Conservation (phyloP, 306 rosid species). For the Alnus glutinosa region DNA sequence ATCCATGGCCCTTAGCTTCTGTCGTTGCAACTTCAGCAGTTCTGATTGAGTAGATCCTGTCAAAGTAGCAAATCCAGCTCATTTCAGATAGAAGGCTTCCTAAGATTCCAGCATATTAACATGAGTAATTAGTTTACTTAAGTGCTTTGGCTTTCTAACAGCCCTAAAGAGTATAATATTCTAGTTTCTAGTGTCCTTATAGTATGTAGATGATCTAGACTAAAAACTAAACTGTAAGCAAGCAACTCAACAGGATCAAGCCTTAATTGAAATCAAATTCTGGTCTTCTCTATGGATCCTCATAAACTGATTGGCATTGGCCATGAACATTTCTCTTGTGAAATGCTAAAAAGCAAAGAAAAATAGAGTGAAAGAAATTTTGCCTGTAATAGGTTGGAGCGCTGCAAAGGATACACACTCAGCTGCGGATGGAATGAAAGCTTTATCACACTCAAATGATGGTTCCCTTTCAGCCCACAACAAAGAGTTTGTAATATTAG, state of each 20-base stretch:
- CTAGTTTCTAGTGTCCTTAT: too few species aligned
- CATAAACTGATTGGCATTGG: too few species aligned
- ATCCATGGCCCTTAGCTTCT: conserved; percentile 53
- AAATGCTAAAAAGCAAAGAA: not conserved
- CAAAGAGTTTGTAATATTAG: conserved; percentile 42
- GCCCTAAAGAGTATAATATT: not conserved
- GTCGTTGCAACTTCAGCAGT: conserved; percentile 34
- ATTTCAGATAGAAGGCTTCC: not conserved
- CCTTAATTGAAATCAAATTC: too few species aligned
- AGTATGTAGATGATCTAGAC: too few species aligned
- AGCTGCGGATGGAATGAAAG: conserved; percentile 42
- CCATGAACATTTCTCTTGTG: not conserved
- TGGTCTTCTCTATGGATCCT: too few species aligned
- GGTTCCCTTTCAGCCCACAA: conserved; percentile 44
- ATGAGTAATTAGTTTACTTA: not conserved
- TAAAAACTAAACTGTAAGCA: too few species aligned
- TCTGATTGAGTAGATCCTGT: conserved; percentile 48
- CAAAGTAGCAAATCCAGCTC: conserved; percentile 1
- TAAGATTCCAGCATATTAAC: not conserved
- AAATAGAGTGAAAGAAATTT: not conserved
- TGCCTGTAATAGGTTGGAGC: conserved; percentile 52
- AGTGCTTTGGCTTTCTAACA: not conserved
- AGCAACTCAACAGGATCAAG: too few species aligned
- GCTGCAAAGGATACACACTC: conserved; percentile 52
- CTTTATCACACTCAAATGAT: conserved; percentile 35